Evolutionary conservation across 2,329 filamentous ascomycete genomes (phyloP).

Genomic region (Zasmidium angulare): DNA sequence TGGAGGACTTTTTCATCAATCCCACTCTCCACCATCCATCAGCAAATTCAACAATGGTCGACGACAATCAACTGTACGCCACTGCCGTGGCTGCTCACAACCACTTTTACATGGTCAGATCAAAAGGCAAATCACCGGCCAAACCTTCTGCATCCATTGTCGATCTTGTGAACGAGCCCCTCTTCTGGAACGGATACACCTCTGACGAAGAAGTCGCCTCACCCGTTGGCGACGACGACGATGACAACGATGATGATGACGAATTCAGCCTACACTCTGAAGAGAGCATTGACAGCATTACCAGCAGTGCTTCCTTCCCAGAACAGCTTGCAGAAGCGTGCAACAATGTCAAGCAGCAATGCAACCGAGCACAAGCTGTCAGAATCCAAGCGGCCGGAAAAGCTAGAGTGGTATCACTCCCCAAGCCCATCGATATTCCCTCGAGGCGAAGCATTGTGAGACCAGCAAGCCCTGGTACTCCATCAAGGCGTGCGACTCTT

Average conservation of each 20-base stretch:
- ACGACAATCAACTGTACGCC: constrained; percentile 7
- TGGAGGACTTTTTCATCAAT: constrained; percentile 26
- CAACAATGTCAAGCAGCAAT: constrained; percentile 25
- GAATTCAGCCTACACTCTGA: constrained; percentile 23
- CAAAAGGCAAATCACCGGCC: not conserved
- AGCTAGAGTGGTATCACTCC: constrained; percentile 30
- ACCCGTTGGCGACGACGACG: constrained; percentile 23
- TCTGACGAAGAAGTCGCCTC: constrained; percentile 35
- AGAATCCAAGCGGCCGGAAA: constrained; percentile 30
- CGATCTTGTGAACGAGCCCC: constrained; percentile 12
- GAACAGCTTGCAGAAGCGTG: constrained; percentile 27
- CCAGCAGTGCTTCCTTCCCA: constrained; percentile 17
- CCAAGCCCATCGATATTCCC: constrained; percentile 19
- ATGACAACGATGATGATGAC: constrained; percentile 17
- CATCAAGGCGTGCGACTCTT: not conserved
- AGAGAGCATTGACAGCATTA: constrained; percentile 9
- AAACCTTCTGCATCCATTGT: constrained; percentile 10
- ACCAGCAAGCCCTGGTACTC: not conserved
- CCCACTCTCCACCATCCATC: too few species aligned
- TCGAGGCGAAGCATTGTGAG: constrained; percentile 4
- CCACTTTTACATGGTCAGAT: not conserved
- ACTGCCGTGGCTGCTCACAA: not conserved
- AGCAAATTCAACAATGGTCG: constrained; percentile 6
- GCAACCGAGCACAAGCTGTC: constrained; percentile 29
- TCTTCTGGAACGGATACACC: constrained; percentile 21